Conservation (phyloP, 768 basidiomycete species). For the Candolleomyces eurysporus region DNA sequence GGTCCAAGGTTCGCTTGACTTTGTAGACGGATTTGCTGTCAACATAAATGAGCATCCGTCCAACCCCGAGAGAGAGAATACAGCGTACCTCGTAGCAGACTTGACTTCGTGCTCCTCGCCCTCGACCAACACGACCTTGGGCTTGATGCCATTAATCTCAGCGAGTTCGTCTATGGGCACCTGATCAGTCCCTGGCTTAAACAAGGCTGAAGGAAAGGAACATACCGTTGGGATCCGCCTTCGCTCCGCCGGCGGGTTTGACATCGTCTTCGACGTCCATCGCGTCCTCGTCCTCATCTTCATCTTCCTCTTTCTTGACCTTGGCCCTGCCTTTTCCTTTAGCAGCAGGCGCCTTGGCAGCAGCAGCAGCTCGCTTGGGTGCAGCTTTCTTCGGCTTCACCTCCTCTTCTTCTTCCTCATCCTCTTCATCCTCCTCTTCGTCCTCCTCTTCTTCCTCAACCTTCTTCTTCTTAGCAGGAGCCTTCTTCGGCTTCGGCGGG, state of each 20-base stretch:
- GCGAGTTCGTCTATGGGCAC: conserved; percentile 29
- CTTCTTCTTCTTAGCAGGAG: conserved; percentile 21
- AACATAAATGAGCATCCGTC: background rate
- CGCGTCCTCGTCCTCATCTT: conserved; percentile 12
- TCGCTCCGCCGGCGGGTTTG: background rate
- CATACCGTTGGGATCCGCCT: background rate
- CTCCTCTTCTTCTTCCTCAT: background rate
- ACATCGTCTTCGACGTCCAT: background rate
- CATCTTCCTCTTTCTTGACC: background rate
- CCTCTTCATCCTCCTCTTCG: conserved; percentile 15
- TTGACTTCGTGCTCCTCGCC: conserved; percentile 24
- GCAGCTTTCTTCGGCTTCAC: background rate
- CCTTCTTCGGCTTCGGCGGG: conserved; percentile 15
- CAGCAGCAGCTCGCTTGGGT: background rate
- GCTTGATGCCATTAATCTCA: conserved; percentile 36
- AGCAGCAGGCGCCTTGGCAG: background rate
- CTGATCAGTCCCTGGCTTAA: too few relatives aligned
- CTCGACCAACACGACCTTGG: conserved; percentile 31
- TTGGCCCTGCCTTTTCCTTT: background rate
- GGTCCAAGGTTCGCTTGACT: conserved; percentile 37
- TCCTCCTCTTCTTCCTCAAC: conserved; percentile 15
- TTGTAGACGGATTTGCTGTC: conserved; percentile 34
- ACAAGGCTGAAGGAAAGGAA: background rate
- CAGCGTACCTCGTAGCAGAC: conserved; percentile 1
- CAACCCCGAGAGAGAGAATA: too few relatives aligned